Conservation (phyloP, 108 stramenopile species). For the Pelagomonas calceolata region DNA sequence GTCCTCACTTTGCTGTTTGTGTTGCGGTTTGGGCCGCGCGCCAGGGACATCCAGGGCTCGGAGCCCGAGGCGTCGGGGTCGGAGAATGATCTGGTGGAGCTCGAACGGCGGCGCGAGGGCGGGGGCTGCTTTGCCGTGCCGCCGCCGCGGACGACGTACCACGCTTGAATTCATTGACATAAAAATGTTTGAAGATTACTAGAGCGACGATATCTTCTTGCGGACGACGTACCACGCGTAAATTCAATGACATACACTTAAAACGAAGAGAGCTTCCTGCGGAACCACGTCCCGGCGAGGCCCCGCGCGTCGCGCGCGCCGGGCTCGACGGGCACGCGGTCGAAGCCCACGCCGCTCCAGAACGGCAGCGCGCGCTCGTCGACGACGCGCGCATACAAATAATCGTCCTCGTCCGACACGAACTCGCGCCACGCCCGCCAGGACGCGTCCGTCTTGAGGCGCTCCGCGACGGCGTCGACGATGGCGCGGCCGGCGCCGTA, state of each 20-base stretch:
- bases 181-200: too few relatives aligned
- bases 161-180: too few relatives aligned
- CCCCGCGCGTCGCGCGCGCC: background rate
- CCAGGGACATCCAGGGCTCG: too few relatives aligned
- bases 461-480: background rate
- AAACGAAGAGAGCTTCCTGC: background rate
- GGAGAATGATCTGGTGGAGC: too few relatives aligned
- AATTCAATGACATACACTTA: too few relatives aligned
- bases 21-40: constrained; percentile 33
- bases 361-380: background rate
- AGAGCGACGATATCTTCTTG: too few relatives aligned
- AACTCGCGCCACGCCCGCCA: background rate
- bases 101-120: too few relatives aligned
- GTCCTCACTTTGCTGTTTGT: constrained; percentile 62
- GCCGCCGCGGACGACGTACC: too few relatives aligned
- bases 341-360: background rate
- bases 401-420: too few relatives aligned
- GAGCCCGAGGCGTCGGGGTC: too few relatives aligned
- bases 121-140: too few relatives aligned
- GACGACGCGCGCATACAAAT: background rate
- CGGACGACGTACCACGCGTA: too few relatives aligned
- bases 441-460: background rate
- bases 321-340: background rate
- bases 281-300: background rate
- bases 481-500: background rate